A percentile compares a stretch with the other conserved stretches of the same genome.
Conservation (phyloP, 306 rosid genomes). For the Adenanthera pavonina region DNA sequence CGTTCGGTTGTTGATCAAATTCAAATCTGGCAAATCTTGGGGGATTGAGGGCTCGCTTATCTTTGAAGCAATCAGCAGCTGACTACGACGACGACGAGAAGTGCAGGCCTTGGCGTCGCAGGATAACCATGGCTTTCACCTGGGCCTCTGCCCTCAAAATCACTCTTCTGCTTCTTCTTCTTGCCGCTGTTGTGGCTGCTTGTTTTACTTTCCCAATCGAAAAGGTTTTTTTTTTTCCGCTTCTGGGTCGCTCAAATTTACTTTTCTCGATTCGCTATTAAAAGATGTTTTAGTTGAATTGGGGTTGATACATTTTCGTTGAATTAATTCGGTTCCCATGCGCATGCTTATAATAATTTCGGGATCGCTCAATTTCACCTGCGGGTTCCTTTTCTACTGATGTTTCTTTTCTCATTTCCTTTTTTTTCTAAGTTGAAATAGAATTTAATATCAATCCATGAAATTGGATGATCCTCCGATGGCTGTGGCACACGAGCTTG, state of each 20-base stretch:
- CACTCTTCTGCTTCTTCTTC: constrained; percentile 57
- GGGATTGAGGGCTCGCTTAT: constrained; percentile 59
- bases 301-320: constrained; percentile 19
- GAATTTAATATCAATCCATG: not conserved
- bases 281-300: constrained; percentile 16
- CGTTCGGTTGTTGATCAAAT: not conserved
- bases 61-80: constrained; percentile 45
- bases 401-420: not conserved
- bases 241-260: constrained; percentile 16
- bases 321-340: not conserved
- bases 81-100: constrained; percentile 44
- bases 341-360: not conserved
- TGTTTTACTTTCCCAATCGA: constrained; percentile 75
- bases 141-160: constrained; percentile 62
- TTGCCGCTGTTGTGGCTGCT: constrained; percentile 59
- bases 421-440: not conserved
- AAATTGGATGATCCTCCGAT: not conserved
- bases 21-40: constrained; percentile 57
- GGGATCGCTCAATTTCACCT: not conserved
- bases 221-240: constrained; percentile 52
- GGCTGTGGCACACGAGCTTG: not conserved
- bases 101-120: constrained; percentile 58
- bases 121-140: constrained; percentile 58
- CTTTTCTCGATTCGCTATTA: not conserved
- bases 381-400: not conserved